A percentile compares a stretch with the other conserved stretches of the same genome.
Evolutionary conservation across 2,329 filamentous ascomycete genomes (phyloP).

Genomic region (Aspergillus texensis): DNA sequence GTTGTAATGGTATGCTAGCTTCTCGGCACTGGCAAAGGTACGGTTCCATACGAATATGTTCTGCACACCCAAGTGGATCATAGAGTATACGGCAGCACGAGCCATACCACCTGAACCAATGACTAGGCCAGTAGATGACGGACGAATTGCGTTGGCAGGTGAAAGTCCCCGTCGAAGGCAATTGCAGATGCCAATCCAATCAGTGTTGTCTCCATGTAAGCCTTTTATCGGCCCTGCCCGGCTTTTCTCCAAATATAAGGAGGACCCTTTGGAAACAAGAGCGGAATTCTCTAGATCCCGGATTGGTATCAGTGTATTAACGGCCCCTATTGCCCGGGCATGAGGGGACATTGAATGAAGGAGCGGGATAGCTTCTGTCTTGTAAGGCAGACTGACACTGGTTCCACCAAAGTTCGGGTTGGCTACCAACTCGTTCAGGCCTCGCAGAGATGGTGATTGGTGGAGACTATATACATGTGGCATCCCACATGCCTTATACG

Average conservation of each 20-base stretch:
- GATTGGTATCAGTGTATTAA: constrained; percentile 75
- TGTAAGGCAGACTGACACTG: constrained; percentile 73
- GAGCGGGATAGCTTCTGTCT: constrained; percentile 68
- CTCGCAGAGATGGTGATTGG: constrained; percentile 64
- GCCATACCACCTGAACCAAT: constrained; percentile 62
- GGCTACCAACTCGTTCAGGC: constrained; percentile 65
- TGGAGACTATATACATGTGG: constrained; percentile 68
- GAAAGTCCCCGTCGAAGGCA: constrained; percentile 73
- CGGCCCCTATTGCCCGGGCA: constrained; percentile 72
- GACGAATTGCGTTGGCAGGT: constrained; percentile 67
- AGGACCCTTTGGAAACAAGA: constrained; percentile 59
- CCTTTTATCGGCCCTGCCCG: constrained; percentile 68
- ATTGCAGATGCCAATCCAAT: constrained; percentile 77
- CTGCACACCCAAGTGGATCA: constrained; percentile 42
- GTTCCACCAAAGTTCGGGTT: constrained; percentile 72
- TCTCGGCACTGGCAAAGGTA: constrained; percentile 38
- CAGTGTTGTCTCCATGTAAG: constrained; percentile 77
- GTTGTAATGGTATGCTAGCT: constrained; percentile 40
- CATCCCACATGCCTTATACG: constrained; percentile 67
- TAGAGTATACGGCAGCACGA: constrained; percentile 44
- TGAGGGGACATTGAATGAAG: constrained; percentile 70
- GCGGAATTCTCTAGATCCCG: constrained; percentile 58
- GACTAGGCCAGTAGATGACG: constrained; percentile 59
- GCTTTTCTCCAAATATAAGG: constrained; percentile 61
- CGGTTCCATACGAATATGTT: constrained; percentile 44